These are phyloP conservation scores for Leucaena leucocephala DNA, from an alignment of 306 rosid species.

Conservation along the genomic window DNA sequence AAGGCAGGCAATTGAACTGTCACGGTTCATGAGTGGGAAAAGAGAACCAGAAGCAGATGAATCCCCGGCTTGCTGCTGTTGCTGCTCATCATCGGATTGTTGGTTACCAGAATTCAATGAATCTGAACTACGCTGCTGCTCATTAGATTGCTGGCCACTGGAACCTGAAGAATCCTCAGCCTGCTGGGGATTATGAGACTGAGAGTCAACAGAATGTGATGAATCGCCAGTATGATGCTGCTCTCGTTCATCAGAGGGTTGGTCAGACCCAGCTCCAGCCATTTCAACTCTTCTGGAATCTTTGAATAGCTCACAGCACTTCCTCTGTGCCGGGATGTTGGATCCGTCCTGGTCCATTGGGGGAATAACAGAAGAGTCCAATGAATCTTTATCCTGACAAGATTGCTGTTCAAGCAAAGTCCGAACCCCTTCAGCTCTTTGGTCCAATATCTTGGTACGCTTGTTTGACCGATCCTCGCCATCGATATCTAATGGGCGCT, in stretches of 20 bases:
- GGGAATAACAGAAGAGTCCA: constrained; percentile 25
- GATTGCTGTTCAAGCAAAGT: constrained; percentile 27
- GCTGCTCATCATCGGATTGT: constrained; percentile 42
- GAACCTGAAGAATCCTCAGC: constrained; percentile 24
- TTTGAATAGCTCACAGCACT: constrained; percentile 8
- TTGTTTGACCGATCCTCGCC: constrained; percentile 50
- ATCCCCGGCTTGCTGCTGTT: constrained; percentile 40
- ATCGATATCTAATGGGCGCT: constrained; percentile 50
- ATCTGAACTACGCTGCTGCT: constrained; percentile 13
- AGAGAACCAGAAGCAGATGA: constrained; percentile 60
- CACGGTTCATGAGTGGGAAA: constrained; percentile 56
- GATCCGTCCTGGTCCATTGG: constrained; percentile 62
- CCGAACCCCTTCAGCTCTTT: constrained; percentile 28
- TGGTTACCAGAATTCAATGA: constrained; percentile 14
- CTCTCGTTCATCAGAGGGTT: constrained; percentile 26
- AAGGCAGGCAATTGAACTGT: constrained; percentile 71
- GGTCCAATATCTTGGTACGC: constrained; percentile 41
- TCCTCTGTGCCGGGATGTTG: constrained; percentile 9
- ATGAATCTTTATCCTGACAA: constrained; percentile 31
- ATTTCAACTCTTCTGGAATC: constrained; percentile 24
- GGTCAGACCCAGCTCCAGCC: constrained; percentile 10
- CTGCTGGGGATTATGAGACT: constrained; percentile 8
- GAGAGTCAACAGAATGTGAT: constrained; percentile 5
- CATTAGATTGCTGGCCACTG: constrained; percentile 15
- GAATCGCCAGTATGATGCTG: constrained; percentile 25